phyloP scores from a whole-genome alignment of 257 asterid genomes.

The Forsythia viridissima region DNA sequence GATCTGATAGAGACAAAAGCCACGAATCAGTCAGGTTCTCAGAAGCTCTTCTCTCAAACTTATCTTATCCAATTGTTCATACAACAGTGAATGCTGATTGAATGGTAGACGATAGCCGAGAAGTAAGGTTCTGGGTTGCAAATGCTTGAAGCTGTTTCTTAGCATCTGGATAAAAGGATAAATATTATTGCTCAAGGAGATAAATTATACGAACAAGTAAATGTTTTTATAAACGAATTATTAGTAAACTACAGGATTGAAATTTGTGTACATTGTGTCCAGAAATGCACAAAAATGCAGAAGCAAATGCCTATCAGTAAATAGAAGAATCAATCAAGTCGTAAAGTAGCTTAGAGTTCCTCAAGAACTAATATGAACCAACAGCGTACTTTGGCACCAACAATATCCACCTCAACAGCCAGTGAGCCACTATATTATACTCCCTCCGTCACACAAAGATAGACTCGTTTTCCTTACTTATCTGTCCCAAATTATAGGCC shows the following conservation, averaged over 20 bases:
- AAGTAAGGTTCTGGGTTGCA: constrained; percentile 85
- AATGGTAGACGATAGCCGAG: constrained; percentile 80
- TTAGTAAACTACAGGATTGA: neutral
- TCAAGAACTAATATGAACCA: neutral
- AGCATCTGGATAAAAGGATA: constrained; percentile 61
- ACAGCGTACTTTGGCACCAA: neutral
- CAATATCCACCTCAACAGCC: neutral
- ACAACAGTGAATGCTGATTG: constrained; percentile 63
- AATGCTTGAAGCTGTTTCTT: constrained; percentile 96
- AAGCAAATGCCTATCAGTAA: neutral
- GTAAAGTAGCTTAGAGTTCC: neutral
- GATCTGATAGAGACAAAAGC: neutral
- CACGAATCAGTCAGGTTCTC: constrained; percentile 4
- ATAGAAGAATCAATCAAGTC: neutral
- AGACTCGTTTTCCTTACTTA: no score
- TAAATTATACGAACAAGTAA: neutral
- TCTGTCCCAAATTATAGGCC: no score
- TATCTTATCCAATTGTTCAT: neutral
- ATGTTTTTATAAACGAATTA: neutral
- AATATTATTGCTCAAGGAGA: neutral
- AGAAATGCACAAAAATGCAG: neutral
- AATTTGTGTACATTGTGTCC: neutral
- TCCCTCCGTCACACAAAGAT: no score
- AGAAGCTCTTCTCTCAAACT: neutral
- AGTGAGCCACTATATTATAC: neutral